These are phyloP conservation scores for Debaryomyces prosopidis DNA, from an alignment of 805 yeast species.

Conservation along the genomic window DNA sequence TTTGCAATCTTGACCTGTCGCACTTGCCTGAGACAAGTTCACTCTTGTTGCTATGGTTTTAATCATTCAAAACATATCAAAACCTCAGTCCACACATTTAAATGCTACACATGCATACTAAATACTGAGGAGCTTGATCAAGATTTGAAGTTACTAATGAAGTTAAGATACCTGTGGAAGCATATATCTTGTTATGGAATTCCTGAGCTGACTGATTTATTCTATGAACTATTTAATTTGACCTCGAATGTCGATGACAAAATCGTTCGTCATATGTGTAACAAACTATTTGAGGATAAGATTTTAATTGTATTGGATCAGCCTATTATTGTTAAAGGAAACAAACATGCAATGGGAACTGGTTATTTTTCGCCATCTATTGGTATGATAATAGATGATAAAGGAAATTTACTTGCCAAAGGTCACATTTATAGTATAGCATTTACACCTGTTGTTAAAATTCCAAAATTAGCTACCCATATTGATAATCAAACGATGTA, in stretches of 20 bases:
- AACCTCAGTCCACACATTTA: conserved; percentile 8
- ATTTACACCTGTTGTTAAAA: conserved; percentile 12
- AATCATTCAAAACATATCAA: conserved; percentile 5
- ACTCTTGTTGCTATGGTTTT: conserved; percentile 35
- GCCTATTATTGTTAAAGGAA: conserved; percentile 6
- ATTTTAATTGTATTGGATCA: conserved; percentile 8
- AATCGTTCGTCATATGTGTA: conserved; percentile 6
- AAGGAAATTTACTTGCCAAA: conserved; percentile 3
- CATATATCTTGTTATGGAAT: conserved; percentile 17
- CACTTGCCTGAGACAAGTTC: conserved; percentile 28
- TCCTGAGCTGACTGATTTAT: conserved; percentile 15
- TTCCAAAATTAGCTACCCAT: conserved; percentile 11
- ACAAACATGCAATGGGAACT: conserved; percentile 5
- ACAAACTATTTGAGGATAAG: conserved; percentile 13
- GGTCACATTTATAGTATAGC: conserved; percentile 6
- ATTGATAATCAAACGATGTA: conserved; percentile 3
- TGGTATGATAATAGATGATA: conserved; percentile 10
- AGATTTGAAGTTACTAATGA: conserved; percentile 28
- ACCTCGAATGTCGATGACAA: conserved; percentile 1
- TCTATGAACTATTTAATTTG: conserved; percentile 12
- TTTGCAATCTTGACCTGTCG: conserved; percentile 20
- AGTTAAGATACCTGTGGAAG: conserved; percentile 34
- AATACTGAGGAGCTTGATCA: conserved; percentile 20
- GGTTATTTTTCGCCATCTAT: conserved; percentile 11
- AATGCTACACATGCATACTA: conserved; percentile 19